A percentile compares a stretch with the other conserved stretches of the same genome.
Conservation (phyloP, 345 rosid genomes). For the Erucastrum elatum region DNA sequence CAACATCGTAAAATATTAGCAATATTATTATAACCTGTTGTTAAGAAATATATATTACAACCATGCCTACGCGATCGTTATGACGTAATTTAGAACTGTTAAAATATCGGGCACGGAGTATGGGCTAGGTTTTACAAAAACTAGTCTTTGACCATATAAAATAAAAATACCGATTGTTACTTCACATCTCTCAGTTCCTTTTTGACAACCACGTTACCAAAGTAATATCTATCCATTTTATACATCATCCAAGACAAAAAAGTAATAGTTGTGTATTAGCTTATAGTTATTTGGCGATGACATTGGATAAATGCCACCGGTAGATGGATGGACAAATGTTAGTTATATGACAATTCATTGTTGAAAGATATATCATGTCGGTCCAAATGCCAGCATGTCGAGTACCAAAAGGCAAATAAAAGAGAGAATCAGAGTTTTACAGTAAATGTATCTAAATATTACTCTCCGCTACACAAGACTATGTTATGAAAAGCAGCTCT, state of each 20-base stretch:
- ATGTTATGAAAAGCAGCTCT: no score
- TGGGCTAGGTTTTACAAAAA: background rate
- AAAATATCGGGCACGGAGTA: background rate
- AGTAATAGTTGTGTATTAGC: background rate
- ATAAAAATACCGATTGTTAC: background rate
- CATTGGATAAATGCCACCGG: background rate
- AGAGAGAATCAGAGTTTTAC: background rate
- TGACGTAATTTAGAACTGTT: background rate
- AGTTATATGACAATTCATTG: background rate
- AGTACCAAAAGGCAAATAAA: background rate
- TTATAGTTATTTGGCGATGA: background rate
- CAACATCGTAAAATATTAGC: constrained; percentile 15
- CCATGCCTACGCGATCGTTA: background rate
- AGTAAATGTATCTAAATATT: no score
- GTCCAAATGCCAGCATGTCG: constrained; percentile 9
- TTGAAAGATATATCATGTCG: background rate
- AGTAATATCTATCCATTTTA: background rate
- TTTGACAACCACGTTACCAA: background rate
- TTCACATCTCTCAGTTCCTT: background rate
- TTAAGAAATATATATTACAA: no score
- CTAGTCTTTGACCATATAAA: background rate
- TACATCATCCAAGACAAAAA: background rate
- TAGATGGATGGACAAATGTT: background rate
- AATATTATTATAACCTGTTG: no score
- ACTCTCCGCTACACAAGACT: background rate